Evolutionary conservation across 2,329 filamentous ascomycete species (phyloP).

Genomic region (Blastomyces percursus): DNA sequence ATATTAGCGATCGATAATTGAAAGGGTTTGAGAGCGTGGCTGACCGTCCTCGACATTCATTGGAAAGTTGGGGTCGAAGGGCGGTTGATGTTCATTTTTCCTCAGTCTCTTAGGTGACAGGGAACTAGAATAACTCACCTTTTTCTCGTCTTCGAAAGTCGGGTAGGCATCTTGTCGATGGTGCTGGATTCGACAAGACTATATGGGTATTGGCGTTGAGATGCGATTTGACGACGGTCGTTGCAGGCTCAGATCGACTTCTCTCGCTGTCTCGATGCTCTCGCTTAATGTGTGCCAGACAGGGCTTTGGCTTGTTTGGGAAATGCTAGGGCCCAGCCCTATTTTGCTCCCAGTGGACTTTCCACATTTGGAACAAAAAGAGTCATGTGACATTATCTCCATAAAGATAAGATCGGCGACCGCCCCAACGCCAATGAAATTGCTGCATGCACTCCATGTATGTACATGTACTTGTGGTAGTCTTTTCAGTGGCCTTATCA

Average conservation of each 20-base stretch:
- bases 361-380: conserved; percentile 5
- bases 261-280: conserved; percentile 11
- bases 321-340: conserved; percentile 20
- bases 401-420: not conserved
- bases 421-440: no score
- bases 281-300: conserved; percentile 21
- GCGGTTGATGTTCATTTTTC: not conserved
- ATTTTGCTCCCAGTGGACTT: conserved; percentile 11
- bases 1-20: not conserved
- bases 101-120: not conserved
- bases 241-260: conserved; percentile 13
- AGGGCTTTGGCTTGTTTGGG: conserved; percentile 21
- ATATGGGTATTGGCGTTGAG: conserved; percentile 27
- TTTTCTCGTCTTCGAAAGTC: conserved; percentile 42
- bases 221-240: conserved; percentile 17
- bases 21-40: not conserved
- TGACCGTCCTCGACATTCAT: not conserved
- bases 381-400: not conserved
- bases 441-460: no score
- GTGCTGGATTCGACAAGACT: conserved; percentile 32
- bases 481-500: no score
- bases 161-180: conserved; percentile 42
- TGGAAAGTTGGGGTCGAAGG: not conserved
- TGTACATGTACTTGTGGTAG: no score
- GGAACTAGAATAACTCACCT: conserved; percentile 29